These are phyloP conservation scores for Pseudotsuga menziesii DNA, from an alignment of 75 land plant species.

Conservation along the genomic window DNA sequence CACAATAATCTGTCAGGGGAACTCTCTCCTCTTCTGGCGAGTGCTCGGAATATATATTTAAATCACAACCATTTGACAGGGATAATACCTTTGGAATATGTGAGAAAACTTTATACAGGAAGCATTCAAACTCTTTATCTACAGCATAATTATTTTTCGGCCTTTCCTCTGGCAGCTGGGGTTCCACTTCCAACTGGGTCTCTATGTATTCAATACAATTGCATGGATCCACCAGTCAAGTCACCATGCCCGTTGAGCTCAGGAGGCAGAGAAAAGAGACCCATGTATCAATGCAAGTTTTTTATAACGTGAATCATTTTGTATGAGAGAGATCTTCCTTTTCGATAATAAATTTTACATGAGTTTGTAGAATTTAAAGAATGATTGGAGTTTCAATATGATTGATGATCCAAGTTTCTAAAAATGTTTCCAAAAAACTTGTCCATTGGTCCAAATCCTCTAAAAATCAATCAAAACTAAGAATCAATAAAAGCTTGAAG, in stretches of 20 bases:
- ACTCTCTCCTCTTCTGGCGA: slow-evolving; percentile 19
- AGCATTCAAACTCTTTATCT: slow-evolving; percentile 34
- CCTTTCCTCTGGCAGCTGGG: slow-evolving; percentile 14
- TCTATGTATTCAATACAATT: slow-evolving; percentile 52
- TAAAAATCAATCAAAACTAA: too few relatives aligned
- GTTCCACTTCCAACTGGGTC: slow-evolving; percentile 22
- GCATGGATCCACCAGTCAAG: slow-evolving; percentile 35
- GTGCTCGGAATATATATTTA: slow-evolving; percentile 22
- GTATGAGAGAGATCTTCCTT: too few relatives aligned
- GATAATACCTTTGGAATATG: slow-evolving; percentile 38
- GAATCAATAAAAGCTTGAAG: too few relatives aligned
- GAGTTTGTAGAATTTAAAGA: too few relatives aligned
- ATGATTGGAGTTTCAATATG: too few relatives aligned
- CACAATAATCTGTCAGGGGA: slow-evolving; percentile 33
- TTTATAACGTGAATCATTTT: not conserved
- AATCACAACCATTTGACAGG: slow-evolving; percentile 45
- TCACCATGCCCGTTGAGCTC: slow-evolving; percentile 39
- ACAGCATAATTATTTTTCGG: slow-evolving; percentile 50
- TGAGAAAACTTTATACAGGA: slow-evolving; percentile 14
- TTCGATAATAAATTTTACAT: too few relatives aligned
- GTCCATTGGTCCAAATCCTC: too few relatives aligned
- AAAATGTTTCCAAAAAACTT: too few relatives aligned
- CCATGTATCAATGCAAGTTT: slow-evolving; percentile 25
- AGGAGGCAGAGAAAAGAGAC: slow-evolving; percentile 26
- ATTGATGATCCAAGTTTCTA: too few relatives aligned